A percentile compares a stretch with the other conserved stretches of the same genome.
Conservation (phyloP, 768 basidiomycete species). For the Vararia minispora region DNA sequence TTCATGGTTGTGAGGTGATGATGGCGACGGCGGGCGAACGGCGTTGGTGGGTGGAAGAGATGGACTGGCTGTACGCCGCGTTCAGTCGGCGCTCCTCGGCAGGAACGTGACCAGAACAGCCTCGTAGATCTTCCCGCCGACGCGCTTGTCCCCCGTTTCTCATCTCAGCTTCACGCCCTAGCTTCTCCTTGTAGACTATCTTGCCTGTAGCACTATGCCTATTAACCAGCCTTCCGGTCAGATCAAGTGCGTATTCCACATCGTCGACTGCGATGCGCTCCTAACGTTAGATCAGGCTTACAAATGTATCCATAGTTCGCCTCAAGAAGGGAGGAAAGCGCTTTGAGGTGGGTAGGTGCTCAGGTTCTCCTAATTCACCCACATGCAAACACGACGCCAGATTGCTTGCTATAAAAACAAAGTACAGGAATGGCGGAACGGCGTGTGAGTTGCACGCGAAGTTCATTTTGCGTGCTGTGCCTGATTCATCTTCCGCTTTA, state of each 20-base stretch:
- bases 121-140: neutral
- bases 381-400: constrained; percentile 24
- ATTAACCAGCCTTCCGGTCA: constrained; percentile 86
- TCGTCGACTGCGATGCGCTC: constrained; percentile 2
- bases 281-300: constrained; percentile 46
- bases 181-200: neutral
- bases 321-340: constrained; percentile 96
- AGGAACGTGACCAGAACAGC: too few species aligned
- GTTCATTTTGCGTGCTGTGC: neutral
- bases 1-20: constrained; percentile 32
- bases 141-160: neutral
- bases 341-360: constrained; percentile 64
- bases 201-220: constrained; percentile 21
- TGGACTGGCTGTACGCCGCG: too few species aligned
- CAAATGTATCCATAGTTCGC: constrained; percentile 93
- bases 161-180: neutral
- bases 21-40: neutral
- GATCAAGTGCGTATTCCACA: constrained; percentile 21
- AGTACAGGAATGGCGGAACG: constrained; percentile 91
- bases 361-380: neutral
- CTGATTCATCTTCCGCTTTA: constrained; percentile 19
- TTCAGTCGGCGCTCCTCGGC: too few species aligned
- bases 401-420: constrained; percentile 99
- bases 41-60: neutral
- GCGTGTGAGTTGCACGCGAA: constrained; percentile 47